Evolutionary conservation across 1,139 yeast species (phyloP), one percentile per base, ranked within the genome.

Genomic region (Kurtzmaniella quercitrusa): DNA sequence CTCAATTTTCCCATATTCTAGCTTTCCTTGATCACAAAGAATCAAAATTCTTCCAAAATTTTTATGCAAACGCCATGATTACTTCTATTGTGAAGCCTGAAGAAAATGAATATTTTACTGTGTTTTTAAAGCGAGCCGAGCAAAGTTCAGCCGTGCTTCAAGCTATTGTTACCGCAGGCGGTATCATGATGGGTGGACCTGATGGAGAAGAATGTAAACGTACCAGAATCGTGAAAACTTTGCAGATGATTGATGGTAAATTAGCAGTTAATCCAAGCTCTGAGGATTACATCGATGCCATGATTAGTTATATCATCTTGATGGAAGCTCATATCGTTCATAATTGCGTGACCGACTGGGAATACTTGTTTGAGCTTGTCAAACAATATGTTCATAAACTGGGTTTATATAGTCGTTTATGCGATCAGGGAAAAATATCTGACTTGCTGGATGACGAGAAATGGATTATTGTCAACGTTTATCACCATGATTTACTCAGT

Each of bases 151-250:
- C 32, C 14, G 45, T 42, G 7, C 21, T 42, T 14, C 21, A 23
- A 15, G 33, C 45, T 5, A 18, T 42, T 7, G 12, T 42, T 7
- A 28, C 43, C 42, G 52, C 56, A 55, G 42, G 45, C 18, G 48
- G 47, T 16, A 45, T 54, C 39, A 47, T 55, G 21, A 45, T 54
- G 9, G 47, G 44, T 14, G 45, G 51, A 35, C 23, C 14, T 3
- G 30, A 26, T 26, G 30, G 30, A 5, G 30, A 26, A 11, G 30
- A 26, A 14, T 38, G 37, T 17, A 21, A 34, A 33, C 21, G 41
- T 5, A 18, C 17, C 8, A 32, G 33, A 11, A 20, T 38, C 15
- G n/a, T n/a, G 8, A 20, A 38, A 8, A 39, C 38, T n/a, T 17
- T 39, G 17, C 15, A 33, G n/a, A 9, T 39, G 26, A 33, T 39